phyloP scores from a whole-genome alignment of 768 basidiomycete species.

The Pilatotrama ljubarskyi region DNA sequence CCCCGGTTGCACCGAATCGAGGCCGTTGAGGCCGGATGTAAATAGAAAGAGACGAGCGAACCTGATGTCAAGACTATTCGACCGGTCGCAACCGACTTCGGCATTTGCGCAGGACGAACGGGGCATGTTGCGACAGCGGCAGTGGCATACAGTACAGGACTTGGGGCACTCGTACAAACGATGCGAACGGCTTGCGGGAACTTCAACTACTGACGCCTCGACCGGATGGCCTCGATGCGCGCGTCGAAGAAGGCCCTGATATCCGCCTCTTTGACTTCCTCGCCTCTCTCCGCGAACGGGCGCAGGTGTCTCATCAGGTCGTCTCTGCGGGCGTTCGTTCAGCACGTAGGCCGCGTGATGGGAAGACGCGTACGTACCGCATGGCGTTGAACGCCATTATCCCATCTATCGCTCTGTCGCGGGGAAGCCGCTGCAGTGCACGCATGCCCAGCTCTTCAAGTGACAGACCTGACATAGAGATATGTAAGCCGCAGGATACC shows the following conservation, averaged over 20 bases:
- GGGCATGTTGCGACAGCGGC: not conserved
- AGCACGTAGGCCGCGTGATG: not conserved
- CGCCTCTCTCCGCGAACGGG: constrained; percentile 78
- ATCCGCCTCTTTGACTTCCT: constrained; percentile 71
- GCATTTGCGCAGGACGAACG: not conserved
- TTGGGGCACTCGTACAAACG: constrained; percentile 1
- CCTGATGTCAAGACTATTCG: not conserved
- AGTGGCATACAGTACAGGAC: constrained; percentile 8
- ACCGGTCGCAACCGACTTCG: not conserved
- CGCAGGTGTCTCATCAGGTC: constrained; percentile 69
- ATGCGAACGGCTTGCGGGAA: not conserved
- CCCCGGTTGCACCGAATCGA: not conserved
- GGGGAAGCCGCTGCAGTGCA: constrained; percentile 69
- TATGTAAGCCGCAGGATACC: not conserved
- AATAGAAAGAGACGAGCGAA: not conserved
- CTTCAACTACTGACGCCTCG: constrained; percentile 3
- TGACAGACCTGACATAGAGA: constrained; percentile 55
- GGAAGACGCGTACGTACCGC: constrained; percentile 51
- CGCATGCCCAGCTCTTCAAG: constrained; percentile 84
- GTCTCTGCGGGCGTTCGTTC: constrained; percentile 47
- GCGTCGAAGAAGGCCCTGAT: constrained; percentile 38
- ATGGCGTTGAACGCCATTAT: constrained; percentile 83
- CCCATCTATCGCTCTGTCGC: constrained; percentile 80
- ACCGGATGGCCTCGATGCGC: constrained; percentile 12
- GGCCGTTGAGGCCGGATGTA: not conserved